Conservation (phyloP, 352 stramenopile genomes). For the Pythium sp. region DNA sequence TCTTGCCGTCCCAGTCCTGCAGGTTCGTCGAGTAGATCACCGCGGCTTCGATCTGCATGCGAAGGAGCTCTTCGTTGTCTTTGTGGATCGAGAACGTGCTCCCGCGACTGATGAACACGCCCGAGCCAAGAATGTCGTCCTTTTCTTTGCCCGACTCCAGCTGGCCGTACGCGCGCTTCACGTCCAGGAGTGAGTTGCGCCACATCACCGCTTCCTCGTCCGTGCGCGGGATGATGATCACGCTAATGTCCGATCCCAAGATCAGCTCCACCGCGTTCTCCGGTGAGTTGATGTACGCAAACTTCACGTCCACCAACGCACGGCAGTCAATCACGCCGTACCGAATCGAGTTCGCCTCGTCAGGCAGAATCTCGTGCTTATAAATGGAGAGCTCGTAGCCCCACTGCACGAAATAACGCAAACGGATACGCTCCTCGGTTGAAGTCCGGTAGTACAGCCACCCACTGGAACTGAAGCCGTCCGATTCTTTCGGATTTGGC, state of each 20-base stretch:
- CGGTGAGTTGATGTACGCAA: conserved; percentile 80
- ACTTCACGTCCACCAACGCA: conserved; percentile 76
- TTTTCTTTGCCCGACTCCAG: conserved; percentile 75
- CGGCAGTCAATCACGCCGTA: conserved; percentile 87
- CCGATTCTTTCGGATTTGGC: conserved; percentile 11
- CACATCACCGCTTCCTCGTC: conserved; percentile 86
- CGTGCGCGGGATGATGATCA: conserved; percentile 80
- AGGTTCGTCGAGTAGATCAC: conserved; percentile 85
- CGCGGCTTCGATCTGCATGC: conserved; percentile 74
- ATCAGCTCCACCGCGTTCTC: conserved; percentile 85
- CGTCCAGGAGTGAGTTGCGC: conserved; percentile 70
- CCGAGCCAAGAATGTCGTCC: conserved; percentile 65
- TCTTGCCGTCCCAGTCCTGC: conserved; percentile 82
- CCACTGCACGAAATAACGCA: conserved; percentile 87
- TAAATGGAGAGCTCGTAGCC: conserved; percentile 88
- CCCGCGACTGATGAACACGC: conserved; percentile 81
- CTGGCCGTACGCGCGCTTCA: conserved; percentile 81
- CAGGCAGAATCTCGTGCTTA: conserved; percentile 82
- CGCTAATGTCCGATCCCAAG: conserved; percentile 69
- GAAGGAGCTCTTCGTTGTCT: conserved; percentile 83
- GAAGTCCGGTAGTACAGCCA: conserved; percentile 87
- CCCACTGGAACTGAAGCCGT: conserved; percentile 64
- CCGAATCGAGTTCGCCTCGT: conserved; percentile 76
- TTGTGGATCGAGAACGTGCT: conserved; percentile 84
- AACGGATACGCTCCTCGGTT: conserved; percentile 75